Conservation (phyloP, 2,329 filamentous ascomycete genomes). For the Diaporthe eres region DNA sequence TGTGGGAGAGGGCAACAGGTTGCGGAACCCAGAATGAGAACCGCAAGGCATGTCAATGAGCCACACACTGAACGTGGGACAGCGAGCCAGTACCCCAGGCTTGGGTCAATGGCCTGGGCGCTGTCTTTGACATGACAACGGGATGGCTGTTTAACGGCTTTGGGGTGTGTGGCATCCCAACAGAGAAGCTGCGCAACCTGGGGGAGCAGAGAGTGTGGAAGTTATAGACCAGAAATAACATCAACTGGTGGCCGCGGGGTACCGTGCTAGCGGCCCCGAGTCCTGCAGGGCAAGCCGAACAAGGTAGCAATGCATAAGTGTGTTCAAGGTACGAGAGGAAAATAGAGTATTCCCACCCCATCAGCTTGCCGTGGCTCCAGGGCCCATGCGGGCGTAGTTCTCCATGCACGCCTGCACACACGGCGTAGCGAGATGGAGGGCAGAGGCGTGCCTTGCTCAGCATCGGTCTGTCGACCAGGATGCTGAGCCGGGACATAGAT, state of each 20-base stretch:
- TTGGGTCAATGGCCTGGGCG: background rate
- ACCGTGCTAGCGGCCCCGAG: slow-evolving; percentile 34
- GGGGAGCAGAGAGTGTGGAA: background rate
- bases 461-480: slow-evolving; percentile 38
- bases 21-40: background rate
- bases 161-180: background rate
- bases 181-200: slow-evolving; percentile 7
- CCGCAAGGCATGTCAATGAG: background rate
- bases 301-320: slow-evolving; percentile 39
- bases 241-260: slow-evolving; percentile 36
- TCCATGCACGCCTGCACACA: slow-evolving; percentile 22
- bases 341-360: slow-evolving; percentile 3
- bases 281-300: slow-evolving; percentile 33
- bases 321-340: slow-evolving; percentile 37
- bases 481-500: slow-evolving; percentile 34
- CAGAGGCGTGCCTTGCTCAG: slow-evolving; percentile 34
- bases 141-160: background rate
- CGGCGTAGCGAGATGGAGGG: slow-evolving; percentile 35
- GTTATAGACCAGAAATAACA: slow-evolving; percentile 5
- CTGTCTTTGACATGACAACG: background rate
- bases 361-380: slow-evolving; percentile 32
- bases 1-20: slow-evolving; percentile 12
- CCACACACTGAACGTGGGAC: background rate
- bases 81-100: background rate
- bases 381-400: slow-evolving; percentile 1